These are phyloP conservation scores for Elsinoe fawcettii DNA, from an alignment of 2,329 filamentous ascomycete species.

Conservation along the genomic window DNA sequence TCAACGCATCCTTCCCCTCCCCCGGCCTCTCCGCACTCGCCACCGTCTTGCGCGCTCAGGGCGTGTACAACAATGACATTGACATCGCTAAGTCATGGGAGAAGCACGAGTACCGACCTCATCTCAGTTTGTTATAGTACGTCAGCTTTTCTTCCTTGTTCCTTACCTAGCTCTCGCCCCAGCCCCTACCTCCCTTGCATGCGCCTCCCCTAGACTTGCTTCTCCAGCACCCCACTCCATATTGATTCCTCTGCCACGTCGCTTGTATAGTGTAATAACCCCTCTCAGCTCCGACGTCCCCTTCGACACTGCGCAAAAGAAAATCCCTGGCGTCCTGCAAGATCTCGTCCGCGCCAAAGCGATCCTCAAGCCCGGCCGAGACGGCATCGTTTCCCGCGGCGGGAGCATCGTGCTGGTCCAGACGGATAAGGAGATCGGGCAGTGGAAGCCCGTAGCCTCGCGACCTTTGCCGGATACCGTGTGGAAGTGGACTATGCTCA, in stretches of 20 bases:
- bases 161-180: too few species aligned
- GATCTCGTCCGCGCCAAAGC: constrained; percentile 21
- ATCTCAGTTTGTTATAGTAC: constrained; percentile 38
- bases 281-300: constrained; percentile 19
- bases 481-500: constrained; percentile 17
- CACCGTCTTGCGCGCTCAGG: constrained; percentile 24
- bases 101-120: constrained; percentile 30
- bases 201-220: too few species aligned
- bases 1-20: constrained; percentile 28
- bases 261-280: too few species aligned
- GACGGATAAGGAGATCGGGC: constrained; percentile 31
- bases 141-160: not conserved
- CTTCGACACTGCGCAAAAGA: constrained; percentile 18
- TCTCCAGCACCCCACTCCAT: too few species aligned
- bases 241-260: too few species aligned
- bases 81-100: constrained; percentile 27
- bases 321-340: constrained; percentile 22
- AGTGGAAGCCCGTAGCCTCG: constrained; percentile 33
- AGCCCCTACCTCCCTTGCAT: too few species aligned
- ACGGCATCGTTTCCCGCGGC: constrained; percentile 23
- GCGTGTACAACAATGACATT: constrained; percentile 24
- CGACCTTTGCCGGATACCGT: constrained; percentile 21
- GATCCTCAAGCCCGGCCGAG: constrained; percentile 21
- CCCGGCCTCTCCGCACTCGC: constrained; percentile 27
- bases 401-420: constrained; percentile 35